Evolutionary conservation across 441 rosid species (phyloP), one percentile per base, ranked within the genome.

Genomic region (Pelargonium exstipulatum): DNA sequence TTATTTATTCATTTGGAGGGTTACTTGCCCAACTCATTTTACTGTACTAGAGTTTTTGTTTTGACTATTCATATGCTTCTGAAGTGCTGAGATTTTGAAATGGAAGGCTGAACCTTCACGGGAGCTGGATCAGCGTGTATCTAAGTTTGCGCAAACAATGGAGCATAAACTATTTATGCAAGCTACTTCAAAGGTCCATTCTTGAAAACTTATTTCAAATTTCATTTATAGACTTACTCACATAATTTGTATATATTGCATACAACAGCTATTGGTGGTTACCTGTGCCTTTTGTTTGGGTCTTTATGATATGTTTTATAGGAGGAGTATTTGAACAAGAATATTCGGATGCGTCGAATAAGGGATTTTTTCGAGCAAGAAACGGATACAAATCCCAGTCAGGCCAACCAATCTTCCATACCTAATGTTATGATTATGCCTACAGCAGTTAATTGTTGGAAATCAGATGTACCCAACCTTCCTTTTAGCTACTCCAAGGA

Each of bases 261-360:
- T 53, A 53, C 2, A 53, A 16, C 2, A 53, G 20, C 18, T 53
- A 53, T 53, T 53, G 60, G 16, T 16, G 16, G 60, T 53, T 14
- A 14, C 5, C 20, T 5, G 16, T 53, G 5, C 60, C 13, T 16
- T 14, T 53, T 3, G 20, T 53, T 53, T 53, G 20, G 60, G 22
- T 53, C 9, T 16, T 14, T 53, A 53, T 53, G 60, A 37, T 68
- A 14, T 22, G 20, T 66, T 70, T 49, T 62, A 0, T 61, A 80
- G 84, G 80, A 51, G 68, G 78, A 78, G 57, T 71, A 72, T 65
- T 63, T 69, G 74, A 72, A 79, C 80, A 46, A 9, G 76, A 71
- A 69, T 63, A 74, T 62, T 1, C 66, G 70, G 68, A 20, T 35
- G 18, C n/a, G 60, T 22, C 65, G 66, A 16, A 62, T 83, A 74